phyloP scores from a whole-genome alignment of 805 yeast genomes.

The Debaryomyces castellii region DNA sequence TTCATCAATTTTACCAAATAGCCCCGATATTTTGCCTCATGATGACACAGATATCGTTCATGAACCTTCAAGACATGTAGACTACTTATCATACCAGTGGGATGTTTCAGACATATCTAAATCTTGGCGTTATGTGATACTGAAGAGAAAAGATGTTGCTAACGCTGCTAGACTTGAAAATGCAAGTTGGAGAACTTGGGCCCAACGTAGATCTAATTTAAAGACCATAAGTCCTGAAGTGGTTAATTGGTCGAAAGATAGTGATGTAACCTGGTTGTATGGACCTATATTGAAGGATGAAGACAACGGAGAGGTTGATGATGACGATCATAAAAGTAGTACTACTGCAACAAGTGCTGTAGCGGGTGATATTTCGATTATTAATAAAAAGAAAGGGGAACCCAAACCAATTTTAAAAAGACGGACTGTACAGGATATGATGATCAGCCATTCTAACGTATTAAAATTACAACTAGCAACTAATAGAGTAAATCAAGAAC shows the following conservation, averaged over 20 bases:
- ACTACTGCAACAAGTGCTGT: conserved; percentile 42
- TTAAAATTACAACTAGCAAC: conserved; percentile 42
- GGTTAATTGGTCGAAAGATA: conserved; percentile 95
- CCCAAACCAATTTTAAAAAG: conserved; percentile 87
- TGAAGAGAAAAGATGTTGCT: conserved; percentile 80
- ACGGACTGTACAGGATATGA: conserved; percentile 78
- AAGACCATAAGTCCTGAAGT: conserved; percentile 86
- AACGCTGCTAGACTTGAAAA: conserved; percentile 42
- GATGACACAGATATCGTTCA: conserved; percentile 80
- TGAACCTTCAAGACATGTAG: conserved; percentile 90
- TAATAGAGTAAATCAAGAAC: conserved; percentile 30
- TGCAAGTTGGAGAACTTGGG: conserved; percentile 96
- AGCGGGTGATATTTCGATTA: conserved; percentile 46
- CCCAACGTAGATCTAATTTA: conserved; percentile 65
- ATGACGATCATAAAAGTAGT: conserved; percentile 11
- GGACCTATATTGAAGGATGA: conserved; percentile 74
- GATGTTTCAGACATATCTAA: conserved; percentile 89
- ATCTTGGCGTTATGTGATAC: conserved; percentile 92
- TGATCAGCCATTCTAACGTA: conserved; percentile 60
- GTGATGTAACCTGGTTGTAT: conserved; percentile 96
- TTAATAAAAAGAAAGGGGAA: conserved; percentile 24
- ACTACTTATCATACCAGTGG: conserved; percentile 95
- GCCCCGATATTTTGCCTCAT: conserved; percentile 53
- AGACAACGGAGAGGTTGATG: conserved; percentile 18
- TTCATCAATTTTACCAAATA: conserved; percentile 12